Evolutionary conservation across 192 early-diverging fungal genomes (phyloP), one percentile per base, ranked within the genome.

Genomic region (Dissophora globulifera): DNA sequence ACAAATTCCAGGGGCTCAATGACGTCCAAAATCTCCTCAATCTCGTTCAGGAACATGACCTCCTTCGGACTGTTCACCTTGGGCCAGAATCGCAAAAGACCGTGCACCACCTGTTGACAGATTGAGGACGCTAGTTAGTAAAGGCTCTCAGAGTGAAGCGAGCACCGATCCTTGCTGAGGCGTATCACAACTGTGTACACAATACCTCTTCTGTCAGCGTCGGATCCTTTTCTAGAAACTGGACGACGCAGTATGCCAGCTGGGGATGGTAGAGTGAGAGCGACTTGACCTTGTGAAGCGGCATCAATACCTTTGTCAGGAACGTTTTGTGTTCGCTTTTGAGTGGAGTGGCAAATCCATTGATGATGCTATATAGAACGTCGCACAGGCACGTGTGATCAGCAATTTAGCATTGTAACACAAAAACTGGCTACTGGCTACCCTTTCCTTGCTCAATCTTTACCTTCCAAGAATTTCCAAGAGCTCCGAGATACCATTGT

Each of bases 321-420:
- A 99, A 99, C 22, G 90, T 91, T 82, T 97, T 95, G 85, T 99
- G 98, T 84, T 99, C 98, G 52, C 98, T 94, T 79, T 99, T 99
- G 33, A 99, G 85, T 33, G 98, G 98, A 20, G 97, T 82, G 1
- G 98, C 96, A 76, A 99, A 99, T 17, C 98, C 98, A 80, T 99
- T 99, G 83, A 99, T 99, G 66, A 99, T 99, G 83, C 98, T 99
- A 48, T 35, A n/a, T n/a, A n/a, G n/a, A 50, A 45, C 16, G 43
- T 45, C n/a, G 43, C 43, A 45, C 43, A 45, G n/a, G n/a, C 15
- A n/a, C 43, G 13, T 40, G 38, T 40, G n/a, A n/a, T n/a, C n/a
- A n/a, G n/a, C n/a, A n/a, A n/a, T n/a, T n/a, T n/a, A n/a, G n/a
- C n/a, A n/a, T n/a, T n/a, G n/a, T n/a, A n/a, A n/a, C n/a, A n/a